Evolutionary conservation across 2,329 filamentous ascomycete species (phyloP).

Genomic region (Madurella fahalii): DNA sequence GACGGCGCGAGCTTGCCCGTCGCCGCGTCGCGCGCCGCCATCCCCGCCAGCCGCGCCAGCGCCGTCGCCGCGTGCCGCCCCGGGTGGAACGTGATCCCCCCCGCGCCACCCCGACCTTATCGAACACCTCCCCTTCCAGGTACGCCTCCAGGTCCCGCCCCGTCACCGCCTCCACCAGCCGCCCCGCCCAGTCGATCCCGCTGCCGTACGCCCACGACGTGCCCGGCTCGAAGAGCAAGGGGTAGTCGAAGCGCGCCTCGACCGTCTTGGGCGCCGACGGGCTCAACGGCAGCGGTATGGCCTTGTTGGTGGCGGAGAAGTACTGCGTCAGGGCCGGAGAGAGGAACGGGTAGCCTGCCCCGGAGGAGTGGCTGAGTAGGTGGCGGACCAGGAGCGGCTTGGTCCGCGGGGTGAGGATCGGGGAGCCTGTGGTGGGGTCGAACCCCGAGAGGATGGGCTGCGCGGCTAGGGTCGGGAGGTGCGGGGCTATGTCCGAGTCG

Average conservation of each 20-base stretch:
- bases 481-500: slow-evolving; percentile 40
- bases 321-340: slow-evolving; percentile 1
- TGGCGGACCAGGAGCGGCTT: slow-evolving; percentile 42
- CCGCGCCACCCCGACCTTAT: slow-evolving; percentile 18
- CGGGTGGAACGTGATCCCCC: slow-evolving; percentile 26
- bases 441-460: slow-evolving; percentile 44
- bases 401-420: slow-evolving; percentile 28
- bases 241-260: slow-evolving; percentile 23
- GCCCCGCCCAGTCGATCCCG: slow-evolving; percentile 30
- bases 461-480: slow-evolving; percentile 41
- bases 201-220: slow-evolving; percentile 30
- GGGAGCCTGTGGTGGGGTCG: slow-evolving; percentile 31
- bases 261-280: slow-evolving; percentile 4
- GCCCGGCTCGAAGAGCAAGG: slow-evolving; percentile 31
- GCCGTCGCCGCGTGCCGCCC: background rate
- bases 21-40: slow-evolving; percentile 1
- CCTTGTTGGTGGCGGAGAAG: background rate
- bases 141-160: slow-evolving; percentile 25
- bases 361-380: slow-evolving; percentile 45
- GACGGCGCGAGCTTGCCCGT: slow-evolving; percentile 1
- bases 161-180: slow-evolving; percentile 24
- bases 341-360: slow-evolving; percentile 39
- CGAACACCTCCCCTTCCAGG: slow-evolving; percentile 23
- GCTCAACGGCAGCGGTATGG: slow-evolving; percentile 8
- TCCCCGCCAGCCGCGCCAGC: slow-evolving; percentile 3